Conservation (phyloP, 2,329 filamentous ascomycete species). For the Aspergillus neoniger region DNA sequence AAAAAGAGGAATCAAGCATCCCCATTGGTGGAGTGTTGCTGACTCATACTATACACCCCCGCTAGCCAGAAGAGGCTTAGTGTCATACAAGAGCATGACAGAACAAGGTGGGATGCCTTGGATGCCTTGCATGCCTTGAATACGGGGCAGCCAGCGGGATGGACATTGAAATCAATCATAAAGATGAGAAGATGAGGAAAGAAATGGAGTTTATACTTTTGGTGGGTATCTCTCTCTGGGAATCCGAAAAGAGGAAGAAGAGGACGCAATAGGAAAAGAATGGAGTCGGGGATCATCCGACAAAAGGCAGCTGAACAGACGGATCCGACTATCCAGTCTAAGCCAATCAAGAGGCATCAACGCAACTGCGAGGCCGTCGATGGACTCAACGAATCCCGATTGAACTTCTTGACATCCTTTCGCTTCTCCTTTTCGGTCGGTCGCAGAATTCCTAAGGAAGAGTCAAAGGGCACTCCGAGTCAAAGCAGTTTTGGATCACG, state of each 20-base stretch:
- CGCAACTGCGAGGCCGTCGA: neutral
- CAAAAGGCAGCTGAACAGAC: neutral
- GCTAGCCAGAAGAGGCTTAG: neutral
- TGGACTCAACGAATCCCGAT: neutral
- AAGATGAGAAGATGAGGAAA: neutral
- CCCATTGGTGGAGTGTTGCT: neutral
- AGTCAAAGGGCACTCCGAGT: neutral
- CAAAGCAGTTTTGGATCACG: neutral
- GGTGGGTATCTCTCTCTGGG: neutral
- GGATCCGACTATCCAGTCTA: neutral
- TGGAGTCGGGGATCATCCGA: neutral
- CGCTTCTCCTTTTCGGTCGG: neutral
- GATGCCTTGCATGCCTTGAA: neutral
- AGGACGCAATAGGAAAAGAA: neutral
- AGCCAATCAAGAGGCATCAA: neutral
- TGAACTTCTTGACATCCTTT: neutral
- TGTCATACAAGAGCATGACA: neutral
- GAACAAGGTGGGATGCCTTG: neutral
- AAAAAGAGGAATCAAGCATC: neutral
- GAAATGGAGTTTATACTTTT: neutral
- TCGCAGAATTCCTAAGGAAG: neutral
- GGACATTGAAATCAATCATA: neutral
- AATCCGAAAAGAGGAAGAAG: neutral
- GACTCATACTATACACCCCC: neutral
- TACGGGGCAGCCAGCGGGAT: neutral